phyloP scores from a whole-genome alignment of 352 stramenopile genomes.

The Elongisporangium undulatum region DNA sequence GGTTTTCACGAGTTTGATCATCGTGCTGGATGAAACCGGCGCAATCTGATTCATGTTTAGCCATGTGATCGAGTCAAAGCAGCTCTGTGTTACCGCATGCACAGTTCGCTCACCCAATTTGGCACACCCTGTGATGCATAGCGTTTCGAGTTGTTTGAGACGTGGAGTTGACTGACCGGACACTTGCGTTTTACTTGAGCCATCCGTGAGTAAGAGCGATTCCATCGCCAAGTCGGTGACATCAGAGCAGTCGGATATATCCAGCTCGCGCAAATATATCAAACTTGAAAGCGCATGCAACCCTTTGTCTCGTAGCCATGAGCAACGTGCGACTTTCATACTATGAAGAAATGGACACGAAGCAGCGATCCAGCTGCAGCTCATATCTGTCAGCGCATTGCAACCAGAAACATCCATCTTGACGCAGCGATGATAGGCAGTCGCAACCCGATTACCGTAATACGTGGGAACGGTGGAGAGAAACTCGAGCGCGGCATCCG shows the following conservation, averaged over 20 bases:
- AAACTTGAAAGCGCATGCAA: conserved; percentile 44
- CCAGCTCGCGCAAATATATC: conserved; percentile 41
- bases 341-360: conserved; percentile 48
- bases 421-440: conserved; percentile 34
- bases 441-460: conserved; percentile 38
- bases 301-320: conserved; percentile 55
- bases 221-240: conserved; percentile 43
- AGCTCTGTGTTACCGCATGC: conserved; percentile 25
- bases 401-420: conserved; percentile 60
- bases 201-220: conserved; percentile 38
- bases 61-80: conserved; percentile 16
- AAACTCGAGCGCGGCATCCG: conserved; percentile 52
- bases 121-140: conserved; percentile 21
- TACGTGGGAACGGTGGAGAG: conserved; percentile 45
- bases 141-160: conserved; percentile 17
- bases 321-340: conserved; percentile 37
- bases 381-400: conserved; percentile 38
- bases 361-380: conserved; percentile 55
- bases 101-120: conserved; percentile 26
- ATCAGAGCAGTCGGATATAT: conserved; percentile 38
- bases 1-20: conserved; percentile 36
- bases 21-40: conserved; percentile 10
- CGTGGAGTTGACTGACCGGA: not conserved
- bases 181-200: conserved; percentile 7
- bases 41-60: conserved; percentile 37